A percentile compares a stretch with the other conserved stretches of the same genome.
These are phyloP conservation scores for Saccharomycopsis hybrid DNA, from an alignment of 1,139 yeast genomes.

Conservation along the genomic window DNA sequence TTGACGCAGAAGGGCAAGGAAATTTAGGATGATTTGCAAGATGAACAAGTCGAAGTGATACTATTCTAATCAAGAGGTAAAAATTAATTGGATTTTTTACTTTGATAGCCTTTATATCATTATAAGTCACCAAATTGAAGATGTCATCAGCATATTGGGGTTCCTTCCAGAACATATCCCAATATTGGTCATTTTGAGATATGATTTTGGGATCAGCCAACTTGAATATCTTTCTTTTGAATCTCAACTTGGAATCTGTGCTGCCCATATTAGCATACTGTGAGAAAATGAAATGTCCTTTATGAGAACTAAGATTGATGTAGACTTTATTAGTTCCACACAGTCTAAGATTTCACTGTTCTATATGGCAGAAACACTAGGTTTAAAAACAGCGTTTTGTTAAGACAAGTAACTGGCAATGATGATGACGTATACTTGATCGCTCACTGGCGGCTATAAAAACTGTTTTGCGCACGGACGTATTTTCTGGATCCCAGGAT, in stretches of 20 bases:
- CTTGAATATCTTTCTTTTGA: constrained; percentile 55
- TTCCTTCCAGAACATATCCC: constrained; percentile 46
- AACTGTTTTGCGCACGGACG: too few relatives aligned
- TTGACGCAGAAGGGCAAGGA: constrained; percentile 26
- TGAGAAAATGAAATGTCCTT: too few relatives aligned
- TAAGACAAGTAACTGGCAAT: too few relatives aligned
- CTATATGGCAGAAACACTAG: too few relatives aligned
- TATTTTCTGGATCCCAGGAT: too few relatives aligned
- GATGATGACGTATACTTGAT: too few relatives aligned
- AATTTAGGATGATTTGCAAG: constrained; percentile 26
- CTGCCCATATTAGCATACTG: constrained; percentile 71
- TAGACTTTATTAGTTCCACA: too few relatives aligned
- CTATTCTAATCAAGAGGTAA: constrained; percentile 42
- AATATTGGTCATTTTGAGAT: constrained; percentile 42
- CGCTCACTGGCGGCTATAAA: too few relatives aligned
- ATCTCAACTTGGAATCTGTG: constrained; percentile 57
- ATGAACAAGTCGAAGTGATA: constrained; percentile 33
- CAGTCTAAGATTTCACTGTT: too few relatives aligned
- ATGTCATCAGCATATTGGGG: constrained; percentile 48
- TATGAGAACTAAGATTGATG: too few relatives aligned
- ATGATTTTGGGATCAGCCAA: constrained; percentile 51
- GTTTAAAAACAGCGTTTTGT: too few relatives aligned
- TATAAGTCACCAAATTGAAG: constrained; percentile 45
- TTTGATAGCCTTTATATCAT: constrained; percentile 55
- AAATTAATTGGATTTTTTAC: constrained; percentile 50